phyloP scores from a whole-genome alignment of 164 flowering plant genomes.

The Platanus orientalis region DNA sequence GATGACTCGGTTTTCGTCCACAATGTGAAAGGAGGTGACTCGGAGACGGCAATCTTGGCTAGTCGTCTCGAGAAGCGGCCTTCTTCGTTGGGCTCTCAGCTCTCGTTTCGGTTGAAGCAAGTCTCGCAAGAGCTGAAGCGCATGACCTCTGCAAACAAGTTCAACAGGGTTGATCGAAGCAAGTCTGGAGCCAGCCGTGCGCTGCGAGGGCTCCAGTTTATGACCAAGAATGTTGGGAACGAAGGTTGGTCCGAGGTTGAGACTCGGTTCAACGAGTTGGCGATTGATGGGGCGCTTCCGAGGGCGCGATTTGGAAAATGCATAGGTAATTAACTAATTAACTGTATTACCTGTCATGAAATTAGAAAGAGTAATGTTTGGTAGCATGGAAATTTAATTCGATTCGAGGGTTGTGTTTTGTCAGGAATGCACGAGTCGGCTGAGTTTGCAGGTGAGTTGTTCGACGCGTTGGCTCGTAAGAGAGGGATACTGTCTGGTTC shows the following conservation, averaged over 20 bases:
- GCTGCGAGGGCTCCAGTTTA: conserved; percentile 35
- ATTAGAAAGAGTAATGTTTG: too few relatives aligned
- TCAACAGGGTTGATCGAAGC: conserved; percentile 23
- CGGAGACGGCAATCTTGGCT: conserved; percentile 42
- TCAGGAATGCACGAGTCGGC: conserved; percentile 38
- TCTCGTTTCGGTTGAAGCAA: conserved; percentile 36
- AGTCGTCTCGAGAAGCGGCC: conserved; percentile 32
- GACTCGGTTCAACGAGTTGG: conserved; percentile 25
- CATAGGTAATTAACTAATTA: conserved; percentile 26
- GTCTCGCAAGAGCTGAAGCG: conserved; percentile 52
- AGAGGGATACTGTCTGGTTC: conserved; percentile 22
- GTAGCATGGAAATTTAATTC: too few relatives aligned
- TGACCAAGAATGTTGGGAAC: conserved; percentile 24
- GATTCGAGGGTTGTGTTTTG: too few relatives aligned
- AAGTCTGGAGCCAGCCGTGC: conserved; percentile 42
- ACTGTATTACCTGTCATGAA: too few relatives aligned
- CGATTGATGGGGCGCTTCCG: conserved; percentile 25
- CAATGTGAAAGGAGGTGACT: conserved; percentile 39
- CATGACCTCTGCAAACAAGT: conserved; percentile 26
- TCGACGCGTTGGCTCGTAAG: conserved; percentile 38
- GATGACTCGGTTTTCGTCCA: conserved; percentile 57
- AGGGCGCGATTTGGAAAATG: conserved; percentile 33
- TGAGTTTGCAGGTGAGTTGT: conserved; percentile 33
- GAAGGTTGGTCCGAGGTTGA: conserved; percentile 38
- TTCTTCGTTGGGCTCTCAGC: conserved; percentile 27